phyloP scores from a whole-genome alignment of 2,329 filamentous ascomycete genomes.

The Cercospora sp. region DNA sequence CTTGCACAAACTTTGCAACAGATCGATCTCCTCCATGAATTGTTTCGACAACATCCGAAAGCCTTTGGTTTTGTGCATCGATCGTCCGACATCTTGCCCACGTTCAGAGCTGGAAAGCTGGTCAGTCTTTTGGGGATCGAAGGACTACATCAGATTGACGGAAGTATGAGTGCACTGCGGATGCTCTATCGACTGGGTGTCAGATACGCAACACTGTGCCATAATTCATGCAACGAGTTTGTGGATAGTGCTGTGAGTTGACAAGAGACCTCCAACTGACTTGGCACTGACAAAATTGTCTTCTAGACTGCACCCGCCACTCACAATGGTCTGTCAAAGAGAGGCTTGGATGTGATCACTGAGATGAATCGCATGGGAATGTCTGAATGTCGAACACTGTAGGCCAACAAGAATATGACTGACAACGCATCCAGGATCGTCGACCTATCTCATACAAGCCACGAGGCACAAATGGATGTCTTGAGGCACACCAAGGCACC shows the following conservation, averaged over 20 bases:
- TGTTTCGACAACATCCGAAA: not conserved
- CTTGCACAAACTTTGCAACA: not conserved
- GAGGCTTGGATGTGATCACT: not conserved
- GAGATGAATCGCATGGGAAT: not conserved
- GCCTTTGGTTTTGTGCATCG: not conserved
- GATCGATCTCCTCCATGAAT: not conserved
- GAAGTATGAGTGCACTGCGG: not conserved
- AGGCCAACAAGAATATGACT: not conserved
- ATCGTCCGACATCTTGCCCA: not conserved
- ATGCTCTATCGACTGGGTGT: not conserved
- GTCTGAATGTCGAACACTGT: not conserved
- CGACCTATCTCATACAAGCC: not conserved
- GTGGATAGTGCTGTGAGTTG: not conserved
- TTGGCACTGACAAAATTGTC: not conserved
- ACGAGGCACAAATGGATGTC: not conserved
- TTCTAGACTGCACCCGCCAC: not conserved
- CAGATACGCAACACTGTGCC: not conserved
- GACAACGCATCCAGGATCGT: not conserved
- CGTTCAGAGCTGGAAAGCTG: not conserved
- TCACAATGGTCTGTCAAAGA: not conserved
- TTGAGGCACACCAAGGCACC: not conserved
- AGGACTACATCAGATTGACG: not conserved
- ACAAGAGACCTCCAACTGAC: not conserved
- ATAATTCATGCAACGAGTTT: not conserved
- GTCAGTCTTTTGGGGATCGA: not conserved